Percentiles rank a stretch among this genome's conserved stretches.
phyloP scores from a whole-genome alignment of 2,329 filamentous ascomycete species.

The Phoma sp. region DNA sequence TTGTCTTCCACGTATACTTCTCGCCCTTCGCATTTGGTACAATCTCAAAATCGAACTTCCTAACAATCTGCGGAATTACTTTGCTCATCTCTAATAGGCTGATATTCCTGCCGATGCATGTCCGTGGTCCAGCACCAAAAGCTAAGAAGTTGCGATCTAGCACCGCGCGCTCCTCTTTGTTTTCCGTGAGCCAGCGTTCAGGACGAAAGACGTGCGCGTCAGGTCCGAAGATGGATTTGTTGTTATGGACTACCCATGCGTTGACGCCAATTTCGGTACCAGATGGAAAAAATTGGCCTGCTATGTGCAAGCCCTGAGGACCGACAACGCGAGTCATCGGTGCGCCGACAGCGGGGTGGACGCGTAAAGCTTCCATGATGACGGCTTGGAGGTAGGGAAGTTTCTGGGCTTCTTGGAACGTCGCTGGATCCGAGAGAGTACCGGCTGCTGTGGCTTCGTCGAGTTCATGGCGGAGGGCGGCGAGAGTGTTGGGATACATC shows the following conservation, averaged over 20 bases:
- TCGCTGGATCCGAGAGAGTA: conserved; percentile 20
- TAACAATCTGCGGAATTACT: too few species aligned
- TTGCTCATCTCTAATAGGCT: too few species aligned
- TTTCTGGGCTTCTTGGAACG: conserved; percentile 37
- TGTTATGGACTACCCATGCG: conserved; percentile 53
- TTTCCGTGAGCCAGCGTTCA: conserved; percentile 49
- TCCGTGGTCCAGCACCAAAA: too few species aligned
- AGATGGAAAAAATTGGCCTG: conserved; percentile 50
- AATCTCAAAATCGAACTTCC: too few species aligned
- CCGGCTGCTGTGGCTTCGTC: conserved; percentile 18
- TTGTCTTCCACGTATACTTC: too few species aligned
- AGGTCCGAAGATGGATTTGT: conserved; percentile 48
- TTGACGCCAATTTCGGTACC: conserved; percentile 54
- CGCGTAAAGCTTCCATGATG: conserved; percentile 52
- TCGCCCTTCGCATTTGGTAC: too few species aligned
- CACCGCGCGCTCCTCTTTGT: conserved; percentile 4
- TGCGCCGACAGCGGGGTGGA: conserved; percentile 53
- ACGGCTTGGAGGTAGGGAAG: conserved; percentile 54
- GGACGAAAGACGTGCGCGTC: conserved; percentile 51
- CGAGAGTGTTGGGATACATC: conserved; percentile 38
- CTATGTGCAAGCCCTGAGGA: conserved; percentile 27
- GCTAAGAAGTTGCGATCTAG: too few species aligned
- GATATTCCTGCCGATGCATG: too few species aligned
- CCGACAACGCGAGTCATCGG: conserved; percentile 50
- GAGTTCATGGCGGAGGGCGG: conserved; percentile 26